Percentiles rank a stretch among this genome's conserved stretches.
phyloP scores from a whole-genome alignment of 495 filamentous ascomycete genomes.

The Penicillium canescens region DNA sequence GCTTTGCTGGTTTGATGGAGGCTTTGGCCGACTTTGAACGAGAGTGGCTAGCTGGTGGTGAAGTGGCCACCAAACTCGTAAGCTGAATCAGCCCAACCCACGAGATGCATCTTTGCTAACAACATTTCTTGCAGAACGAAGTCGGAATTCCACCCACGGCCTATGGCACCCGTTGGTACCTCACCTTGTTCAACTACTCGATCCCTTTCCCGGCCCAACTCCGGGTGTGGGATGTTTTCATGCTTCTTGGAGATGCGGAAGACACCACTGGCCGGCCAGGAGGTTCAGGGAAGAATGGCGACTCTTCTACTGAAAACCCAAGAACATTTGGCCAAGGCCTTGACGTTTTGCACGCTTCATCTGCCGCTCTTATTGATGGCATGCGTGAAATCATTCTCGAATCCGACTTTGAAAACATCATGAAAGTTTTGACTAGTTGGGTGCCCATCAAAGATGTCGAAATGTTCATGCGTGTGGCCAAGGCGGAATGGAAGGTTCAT shows the following conservation, averaged over 20 bases:
- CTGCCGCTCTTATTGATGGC: constrained; percentile 88
- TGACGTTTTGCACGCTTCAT: constrained; percentile 87
- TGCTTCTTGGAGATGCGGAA: constrained; percentile 83
- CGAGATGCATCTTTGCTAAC: constrained; percentile 7
- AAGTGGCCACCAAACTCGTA: constrained; percentile 77
- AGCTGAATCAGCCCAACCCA: constrained; percentile 32
- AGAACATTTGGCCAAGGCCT: constrained; percentile 65
- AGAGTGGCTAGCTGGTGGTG: constrained; percentile 75
- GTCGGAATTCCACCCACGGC: constrained; percentile 82
- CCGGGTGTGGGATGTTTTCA: constrained; percentile 98
- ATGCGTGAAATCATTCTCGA: constrained; percentile 89
- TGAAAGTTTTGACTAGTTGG: constrained; percentile 97
- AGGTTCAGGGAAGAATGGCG: constrained; percentile 40
- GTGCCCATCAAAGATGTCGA: constrained; percentile 95
- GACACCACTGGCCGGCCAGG: constrained; percentile 17
- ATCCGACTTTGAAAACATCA: constrained; percentile 94
- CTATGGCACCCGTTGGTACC: constrained; percentile 95
- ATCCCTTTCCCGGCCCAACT: constrained; percentile 96
- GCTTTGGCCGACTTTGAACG: constrained; percentile 86
- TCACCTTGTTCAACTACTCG: constrained; percentile 96
- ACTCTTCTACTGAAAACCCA: constrained; percentile 6
- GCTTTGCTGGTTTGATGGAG: constrained; percentile 85
- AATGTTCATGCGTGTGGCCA: constrained; percentile 89
- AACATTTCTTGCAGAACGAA: constrained; percentile 56
- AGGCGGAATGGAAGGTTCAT: constrained; percentile 84